A percentile compares a stretch with the other conserved stretches of the same genome.
Conservation (phyloP, 108 stramenopile species). For the Nannochloropsis gaditana region DNA sequence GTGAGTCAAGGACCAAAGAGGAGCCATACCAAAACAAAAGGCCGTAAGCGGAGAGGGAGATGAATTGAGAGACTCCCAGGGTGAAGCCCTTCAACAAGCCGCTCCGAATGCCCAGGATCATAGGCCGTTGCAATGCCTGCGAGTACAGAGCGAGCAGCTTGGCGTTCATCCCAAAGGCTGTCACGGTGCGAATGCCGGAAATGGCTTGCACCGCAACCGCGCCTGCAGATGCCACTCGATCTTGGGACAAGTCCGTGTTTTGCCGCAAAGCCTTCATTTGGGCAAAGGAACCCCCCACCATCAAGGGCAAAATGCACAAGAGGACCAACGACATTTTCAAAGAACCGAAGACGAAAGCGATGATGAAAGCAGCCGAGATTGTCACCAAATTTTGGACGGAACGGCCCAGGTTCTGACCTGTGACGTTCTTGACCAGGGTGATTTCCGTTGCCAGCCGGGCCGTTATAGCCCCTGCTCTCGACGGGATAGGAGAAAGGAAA, state of each 20-base stretch:
- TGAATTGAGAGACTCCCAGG: slow-evolving; percentile 37
- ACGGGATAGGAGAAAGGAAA: neutral
- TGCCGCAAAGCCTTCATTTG: slow-evolving; percentile 1
- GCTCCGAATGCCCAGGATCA: slow-evolving; percentile 30
- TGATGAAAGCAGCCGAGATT: slow-evolving; percentile 46
- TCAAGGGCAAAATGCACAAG: slow-evolving; percentile 58
- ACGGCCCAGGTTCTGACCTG: slow-evolving; percentile 48
- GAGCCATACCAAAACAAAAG: slow-evolving; percentile 44
- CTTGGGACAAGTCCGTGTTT: neutral
- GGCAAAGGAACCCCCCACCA: slow-evolving; percentile 43
- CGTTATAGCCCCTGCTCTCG: slow-evolving; percentile 30
- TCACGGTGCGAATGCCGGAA: slow-evolving; percentile 60
- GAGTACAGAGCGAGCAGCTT: slow-evolving; percentile 49
- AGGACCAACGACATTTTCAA: slow-evolving; percentile 57
- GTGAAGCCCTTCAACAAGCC: slow-evolving; percentile 38
- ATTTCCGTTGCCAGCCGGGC: slow-evolving; percentile 33
- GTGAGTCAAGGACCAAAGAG: slow-evolving; percentile 28
- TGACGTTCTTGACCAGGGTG: slow-evolving; percentile 42
- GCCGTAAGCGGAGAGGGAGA: slow-evolving; percentile 36
- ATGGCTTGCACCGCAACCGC: slow-evolving; percentile 57
- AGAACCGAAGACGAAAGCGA: slow-evolving; percentile 55
- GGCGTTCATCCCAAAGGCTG: slow-evolving; percentile 53
- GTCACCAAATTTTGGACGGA: slow-evolving; percentile 36
- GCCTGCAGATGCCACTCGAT: neutral
- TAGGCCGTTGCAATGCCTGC: slow-evolving; percentile 42